Evolutionary conservation across 306 rosid genomes (phyloP), one percentile per base, ranked within the genome.

Genomic region (Fragaria nilgerrensis): DNA sequence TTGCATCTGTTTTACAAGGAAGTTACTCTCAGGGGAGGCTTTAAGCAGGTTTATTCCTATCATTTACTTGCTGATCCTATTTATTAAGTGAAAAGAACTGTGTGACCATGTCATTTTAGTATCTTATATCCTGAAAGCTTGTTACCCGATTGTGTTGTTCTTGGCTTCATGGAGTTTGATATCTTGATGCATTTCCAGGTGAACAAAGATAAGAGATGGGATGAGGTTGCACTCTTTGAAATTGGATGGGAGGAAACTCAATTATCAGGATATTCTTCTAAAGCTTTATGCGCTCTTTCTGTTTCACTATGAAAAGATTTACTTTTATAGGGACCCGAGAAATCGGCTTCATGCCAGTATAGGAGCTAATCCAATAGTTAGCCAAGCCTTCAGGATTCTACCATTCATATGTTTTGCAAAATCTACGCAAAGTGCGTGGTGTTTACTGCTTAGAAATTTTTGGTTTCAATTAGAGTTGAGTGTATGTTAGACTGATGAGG

Each of bases 1-100:
- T 63, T 83, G 80, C 83, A 83, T 74, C 55, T 74, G 32, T 75
- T 75, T 52, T 83, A 78, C 77, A 79, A 70, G 56, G 86, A 83
- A 75, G 86, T 83, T 44, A 64, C 53, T 44, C 55, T 41, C 45
- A 79, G 80, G 66, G 86, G 86, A 34, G 86, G 86, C 44, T 83
- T 37, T 70, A 23, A 74, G 45, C 83, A 74, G 80, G 86, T 75
- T 56, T 48, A 48, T 39, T 74, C 61, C 16, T 6, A 23, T 76
- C 29, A n/a, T 10, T 58, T 27, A 3, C 0, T 36, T 62, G 58
- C 52, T 73, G 6, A 25, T 52, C 56, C 0, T 37, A 25, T 65
- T 64, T 53, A 32, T 53, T 29, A 27, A 61, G 71, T 11, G 71
- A 37, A 20, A 66, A 20, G 15, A 1, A 66, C 29, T 37, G 12